These are phyloP conservation scores for Amanita pallidorosea DNA, from an alignment of 768 basidiomycete genomes.

Conservation along the genomic window DNA sequence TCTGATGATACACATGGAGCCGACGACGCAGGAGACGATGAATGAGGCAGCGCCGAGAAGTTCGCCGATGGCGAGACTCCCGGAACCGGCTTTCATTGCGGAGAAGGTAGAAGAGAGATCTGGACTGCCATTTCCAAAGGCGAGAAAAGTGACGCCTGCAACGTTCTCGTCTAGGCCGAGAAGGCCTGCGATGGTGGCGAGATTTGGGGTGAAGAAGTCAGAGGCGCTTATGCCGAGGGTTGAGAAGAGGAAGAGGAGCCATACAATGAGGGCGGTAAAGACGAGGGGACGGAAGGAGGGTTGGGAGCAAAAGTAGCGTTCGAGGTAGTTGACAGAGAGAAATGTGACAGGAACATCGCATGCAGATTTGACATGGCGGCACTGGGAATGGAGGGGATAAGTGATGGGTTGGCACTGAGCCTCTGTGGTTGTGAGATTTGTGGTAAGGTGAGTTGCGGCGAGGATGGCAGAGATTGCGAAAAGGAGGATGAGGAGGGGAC, in stretches of 20 bases:
- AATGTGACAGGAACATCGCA: slow-evolving; percentile 56
- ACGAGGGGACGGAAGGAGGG: slow-evolving; percentile 41
- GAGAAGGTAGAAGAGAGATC: slow-evolving; percentile 96
- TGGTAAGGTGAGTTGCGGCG: slow-evolving; percentile 1
- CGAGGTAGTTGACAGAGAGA: slow-evolving; percentile 61
- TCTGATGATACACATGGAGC: slow-evolving; percentile 95
- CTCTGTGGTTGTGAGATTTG: not conserved
- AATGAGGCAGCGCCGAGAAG: slow-evolving; percentile 92
- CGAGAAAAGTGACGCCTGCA: slow-evolving; percentile 93
- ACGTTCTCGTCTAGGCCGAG: slow-evolving; percentile 88
- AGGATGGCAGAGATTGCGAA: slow-evolving; percentile 50
- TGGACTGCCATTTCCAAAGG: slow-evolving; percentile 95
- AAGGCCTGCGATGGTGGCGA: slow-evolving; percentile 78
- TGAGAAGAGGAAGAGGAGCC: slow-evolving; percentile 90
- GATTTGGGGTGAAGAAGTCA: slow-evolving; percentile 96
- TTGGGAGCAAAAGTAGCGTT: slow-evolving; percentile 60
- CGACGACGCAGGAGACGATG: slow-evolving; percentile 93
- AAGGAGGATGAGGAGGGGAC: slow-evolving; percentile 37
- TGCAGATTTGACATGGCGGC: slow-evolving; percentile 44
- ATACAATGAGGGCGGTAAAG: slow-evolving; percentile 57
- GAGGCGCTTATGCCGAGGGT: slow-evolving; percentile 91
- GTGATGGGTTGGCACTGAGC: slow-evolving; percentile 57
- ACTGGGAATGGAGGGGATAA: slow-evolving; percentile 46
- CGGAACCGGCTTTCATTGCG: slow-evolving; percentile 77
- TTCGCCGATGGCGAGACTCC: slow-evolving; percentile 89